These are phyloP conservation scores for Colletotrichum spinosum DNA, from an alignment of 2,329 filamentous ascomycete genomes.

Conservation along the genomic window DNA sequence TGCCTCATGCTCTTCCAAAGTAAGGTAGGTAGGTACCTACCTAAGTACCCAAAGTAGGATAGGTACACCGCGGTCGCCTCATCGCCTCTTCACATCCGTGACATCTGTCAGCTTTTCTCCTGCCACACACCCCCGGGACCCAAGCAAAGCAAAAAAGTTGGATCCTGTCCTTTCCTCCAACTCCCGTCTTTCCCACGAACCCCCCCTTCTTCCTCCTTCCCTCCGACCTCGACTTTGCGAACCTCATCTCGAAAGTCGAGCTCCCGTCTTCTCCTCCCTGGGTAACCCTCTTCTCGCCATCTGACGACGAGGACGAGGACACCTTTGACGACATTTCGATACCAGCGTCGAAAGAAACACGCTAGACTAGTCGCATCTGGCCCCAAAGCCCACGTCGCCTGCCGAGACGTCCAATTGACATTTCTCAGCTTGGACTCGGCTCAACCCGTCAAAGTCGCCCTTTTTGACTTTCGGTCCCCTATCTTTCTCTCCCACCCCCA, in stretches of 20 bases:
- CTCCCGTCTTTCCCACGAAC: constrained; percentile 28
- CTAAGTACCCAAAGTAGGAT: too few species aligned
- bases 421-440: constrained; percentile 1
- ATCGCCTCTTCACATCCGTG: constrained; percentile 18
- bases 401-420: constrained; percentile 31
- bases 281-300: constrained; percentile 3
- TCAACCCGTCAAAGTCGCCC: constrained; percentile 17
- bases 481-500: constrained; percentile 1
- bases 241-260: constrained; percentile 21
- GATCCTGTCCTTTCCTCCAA: constrained; percentile 15
- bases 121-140: constrained; percentile 23
- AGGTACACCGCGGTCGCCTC: neutral
- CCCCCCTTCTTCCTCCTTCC: constrained; percentile 4
- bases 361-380: constrained; percentile 13
- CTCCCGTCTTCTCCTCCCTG: neutral
- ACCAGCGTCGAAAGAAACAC: constrained; percentile 8
- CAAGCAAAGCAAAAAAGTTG: constrained; percentile 19
- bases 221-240: constrained; percentile 6
- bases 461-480: constrained; percentile 17
- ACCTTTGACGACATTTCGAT: constrained; percentile 11
- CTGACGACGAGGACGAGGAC: constrained; percentile 19
- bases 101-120: constrained; percentile 36
- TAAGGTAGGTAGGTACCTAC: too few species aligned
- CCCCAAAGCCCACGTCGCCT: constrained; percentile 24
- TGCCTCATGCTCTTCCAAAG: too few species aligned